These are phyloP conservation scores for Xerocomus brunneocitrinus DNA, from an alignment of 768 basidiomycete species.

Conservation along the genomic window DNA sequence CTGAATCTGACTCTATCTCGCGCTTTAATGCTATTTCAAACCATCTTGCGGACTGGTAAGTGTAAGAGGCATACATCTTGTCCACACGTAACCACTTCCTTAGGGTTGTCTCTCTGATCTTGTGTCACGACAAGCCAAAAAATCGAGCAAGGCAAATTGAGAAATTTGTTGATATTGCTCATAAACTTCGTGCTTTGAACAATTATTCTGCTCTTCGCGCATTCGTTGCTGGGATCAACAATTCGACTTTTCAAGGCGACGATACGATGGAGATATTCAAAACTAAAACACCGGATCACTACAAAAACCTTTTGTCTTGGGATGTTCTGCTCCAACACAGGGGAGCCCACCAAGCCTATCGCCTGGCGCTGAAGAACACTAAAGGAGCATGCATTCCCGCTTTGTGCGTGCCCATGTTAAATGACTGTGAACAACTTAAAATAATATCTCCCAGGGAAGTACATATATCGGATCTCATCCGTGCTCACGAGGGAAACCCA, in stretches of 20 bases:
- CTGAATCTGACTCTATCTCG: slow-evolving; percentile 63
- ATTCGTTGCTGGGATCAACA: slow-evolving; percentile 90
- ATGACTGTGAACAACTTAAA: slow-evolving; percentile 3
- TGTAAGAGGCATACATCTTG: neutral
- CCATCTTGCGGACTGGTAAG: slow-evolving; percentile 79
- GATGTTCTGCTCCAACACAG: slow-evolving; percentile 79
- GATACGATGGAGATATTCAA: slow-evolving; percentile 74
- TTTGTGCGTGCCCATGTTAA: slow-evolving; percentile 43
- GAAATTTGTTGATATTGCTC: slow-evolving; percentile 82
- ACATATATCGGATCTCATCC: slow-evolving; percentile 85
- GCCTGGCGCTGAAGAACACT: slow-evolving; percentile 80
- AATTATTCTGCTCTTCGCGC: slow-evolving; percentile 94
- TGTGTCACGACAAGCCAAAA: slow-evolving; percentile 79
- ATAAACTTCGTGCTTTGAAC: slow-evolving; percentile 73
- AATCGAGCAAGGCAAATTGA: slow-evolving; percentile 79
- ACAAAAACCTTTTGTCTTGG: slow-evolving; percentile 78
- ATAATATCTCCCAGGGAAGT: slow-evolving; percentile 63
- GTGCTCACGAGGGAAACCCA: slow-evolving; percentile 78
- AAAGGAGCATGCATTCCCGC: slow-evolving; percentile 87
- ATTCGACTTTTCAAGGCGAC: slow-evolving; percentile 72
- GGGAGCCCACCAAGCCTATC: slow-evolving; percentile 86
- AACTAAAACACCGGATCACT: slow-evolving; percentile 57
- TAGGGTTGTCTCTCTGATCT: slow-evolving; percentile 88
- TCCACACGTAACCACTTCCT: slow-evolving; percentile 1
- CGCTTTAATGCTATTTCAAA: slow-evolving; percentile 75